Conservation (phyloP, 2,329 filamentous ascomycete species). For the Pestalotiopsis sp. region DNA sequence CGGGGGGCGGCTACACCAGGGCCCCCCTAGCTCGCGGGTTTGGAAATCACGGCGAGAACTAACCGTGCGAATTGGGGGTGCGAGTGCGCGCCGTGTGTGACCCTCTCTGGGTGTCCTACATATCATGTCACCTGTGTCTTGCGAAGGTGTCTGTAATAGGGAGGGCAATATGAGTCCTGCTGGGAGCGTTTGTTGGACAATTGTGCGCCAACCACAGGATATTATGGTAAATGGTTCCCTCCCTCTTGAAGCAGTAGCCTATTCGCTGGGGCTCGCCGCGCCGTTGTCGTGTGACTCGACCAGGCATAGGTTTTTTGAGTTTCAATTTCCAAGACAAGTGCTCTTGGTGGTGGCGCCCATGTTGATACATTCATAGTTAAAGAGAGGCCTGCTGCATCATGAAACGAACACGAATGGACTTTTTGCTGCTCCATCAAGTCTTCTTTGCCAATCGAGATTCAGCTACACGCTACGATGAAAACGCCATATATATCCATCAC, state of each 20-base stretch:
- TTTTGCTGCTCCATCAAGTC: background rate
- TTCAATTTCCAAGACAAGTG: background rate
- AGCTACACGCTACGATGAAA: background rate
- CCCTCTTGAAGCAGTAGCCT: too few species aligned
- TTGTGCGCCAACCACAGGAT: too few species aligned
- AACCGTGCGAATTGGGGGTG: background rate
- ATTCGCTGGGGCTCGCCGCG: background rate
- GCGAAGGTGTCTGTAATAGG: background rate
- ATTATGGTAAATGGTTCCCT: too few species aligned
- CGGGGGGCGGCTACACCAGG: background rate
- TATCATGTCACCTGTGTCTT: background rate
- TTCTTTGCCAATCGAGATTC: background rate
- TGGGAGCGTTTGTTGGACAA: too few species aligned
- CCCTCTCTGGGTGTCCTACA: background rate
- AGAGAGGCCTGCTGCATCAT: background rate
- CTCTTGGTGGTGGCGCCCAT: background rate
- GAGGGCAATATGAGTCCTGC: too few species aligned
- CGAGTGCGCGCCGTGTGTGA: background rate
- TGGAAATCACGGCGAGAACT: background rate
- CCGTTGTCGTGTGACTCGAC: background rate
- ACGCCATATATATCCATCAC: background rate
- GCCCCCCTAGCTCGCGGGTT: background rate
- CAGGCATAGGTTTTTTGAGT: background rate
- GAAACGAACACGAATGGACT: background rate
- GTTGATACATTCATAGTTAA: background rate